phyloP scores from a whole-genome alignment of 441 rosid species.

The Brassica balearica region DNA sequence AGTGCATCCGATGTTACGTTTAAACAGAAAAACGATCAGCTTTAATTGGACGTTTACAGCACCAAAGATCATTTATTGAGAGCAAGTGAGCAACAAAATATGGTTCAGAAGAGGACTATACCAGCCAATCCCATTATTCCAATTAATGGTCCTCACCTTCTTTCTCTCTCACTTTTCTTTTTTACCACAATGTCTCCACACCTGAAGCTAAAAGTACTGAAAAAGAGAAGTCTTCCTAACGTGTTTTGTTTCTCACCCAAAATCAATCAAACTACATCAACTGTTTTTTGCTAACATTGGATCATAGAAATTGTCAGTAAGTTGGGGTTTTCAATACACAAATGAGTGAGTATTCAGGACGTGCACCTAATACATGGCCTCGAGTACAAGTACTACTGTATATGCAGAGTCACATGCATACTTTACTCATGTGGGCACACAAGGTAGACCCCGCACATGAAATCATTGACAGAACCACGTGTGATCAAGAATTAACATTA shows the following conservation, averaged over 20 bases:
- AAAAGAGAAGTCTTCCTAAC: constrained; percentile 28
- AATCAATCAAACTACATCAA: constrained; percentile 9
- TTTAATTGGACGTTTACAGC: constrained; percentile 14
- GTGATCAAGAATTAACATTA: constrained; percentile 50
- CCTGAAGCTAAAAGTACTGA: constrained; percentile 36
- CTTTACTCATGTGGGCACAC: constrained; percentile 42
- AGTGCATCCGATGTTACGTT: constrained; percentile 26
- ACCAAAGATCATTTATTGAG: constrained; percentile 35
- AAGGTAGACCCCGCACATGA: constrained; percentile 33
- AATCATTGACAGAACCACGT: constrained; percentile 42
- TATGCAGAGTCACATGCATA: constrained; percentile 43
- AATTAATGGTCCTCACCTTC: constrained; percentile 27
- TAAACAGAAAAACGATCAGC: constrained; percentile 32
- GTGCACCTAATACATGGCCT: constrained; percentile 36
- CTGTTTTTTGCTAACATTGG: constrained; percentile 19
- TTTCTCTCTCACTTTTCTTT: not conserved
- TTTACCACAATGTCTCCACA: constrained; percentile 17
- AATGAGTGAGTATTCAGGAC: constrained; percentile 23
- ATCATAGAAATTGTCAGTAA: constrained; percentile 31
- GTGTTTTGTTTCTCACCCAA: constrained; percentile 35
- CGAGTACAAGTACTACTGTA: constrained; percentile 31
- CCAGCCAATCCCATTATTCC: constrained; percentile 29
- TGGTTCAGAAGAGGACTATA: constrained; percentile 30
- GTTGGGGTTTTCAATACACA: constrained; percentile 32
- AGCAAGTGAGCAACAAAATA: constrained; percentile 38